These are phyloP conservation scores for Neonectria punicea DNA, from an alignment of 2,329 filamentous ascomycete genomes.

Conservation along the genomic window DNA sequence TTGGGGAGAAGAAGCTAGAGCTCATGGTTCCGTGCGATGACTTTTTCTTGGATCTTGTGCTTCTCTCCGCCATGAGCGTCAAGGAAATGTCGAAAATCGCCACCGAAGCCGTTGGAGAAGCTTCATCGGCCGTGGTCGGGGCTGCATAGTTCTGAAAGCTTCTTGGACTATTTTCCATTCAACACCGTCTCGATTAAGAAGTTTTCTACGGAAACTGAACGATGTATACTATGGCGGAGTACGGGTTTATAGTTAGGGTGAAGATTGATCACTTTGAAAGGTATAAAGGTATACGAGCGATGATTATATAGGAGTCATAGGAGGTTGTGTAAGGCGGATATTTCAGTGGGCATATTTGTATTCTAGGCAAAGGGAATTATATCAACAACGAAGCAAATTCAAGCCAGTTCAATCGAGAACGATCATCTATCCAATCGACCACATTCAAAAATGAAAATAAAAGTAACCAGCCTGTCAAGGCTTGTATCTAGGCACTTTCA, in stretches of 20 bases:
- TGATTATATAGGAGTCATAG: neutral
- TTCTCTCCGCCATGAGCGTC: constrained; percentile 32
- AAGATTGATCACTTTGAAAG: neutral
- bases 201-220: too few species aligned
- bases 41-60: constrained; percentile 33
- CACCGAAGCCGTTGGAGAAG: constrained; percentile 21
- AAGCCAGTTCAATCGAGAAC: neutral
- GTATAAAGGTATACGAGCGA: neutral
- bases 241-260: neutral
- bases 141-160: neutral
- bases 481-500: neutral
- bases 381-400: neutral
- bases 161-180: neutral
- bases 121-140: constrained; percentile 13
- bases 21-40: constrained; percentile 37
- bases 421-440: neutral
- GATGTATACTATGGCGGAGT: neutral
- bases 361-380: neutral
- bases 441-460: neutral
- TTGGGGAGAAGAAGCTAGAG: constrained; percentile 34
- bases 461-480: neutral
- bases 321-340: neutral
- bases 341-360: neutral
- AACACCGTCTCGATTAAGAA: neutral
- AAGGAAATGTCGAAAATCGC: constrained; percentile 27